Percentiles rank a stretch among this genome's conserved stretches.
phyloP scores from a whole-genome alignment of 306 rosid species.

The Quercus gilva region DNA sequence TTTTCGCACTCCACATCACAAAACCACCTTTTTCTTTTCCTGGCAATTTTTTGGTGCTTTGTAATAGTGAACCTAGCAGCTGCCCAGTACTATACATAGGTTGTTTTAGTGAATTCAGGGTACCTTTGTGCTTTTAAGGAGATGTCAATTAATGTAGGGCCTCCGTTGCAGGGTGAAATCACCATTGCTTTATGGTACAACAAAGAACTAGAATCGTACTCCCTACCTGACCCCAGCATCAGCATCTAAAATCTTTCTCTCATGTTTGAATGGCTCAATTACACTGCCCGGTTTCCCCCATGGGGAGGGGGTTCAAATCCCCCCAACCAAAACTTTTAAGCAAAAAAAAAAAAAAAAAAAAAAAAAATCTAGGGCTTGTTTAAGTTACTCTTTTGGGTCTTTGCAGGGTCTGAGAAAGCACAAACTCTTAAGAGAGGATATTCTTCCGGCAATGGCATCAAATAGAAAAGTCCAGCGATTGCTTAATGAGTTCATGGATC shows the following conservation, averaged over 20 bases:
- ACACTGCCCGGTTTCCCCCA: too few relatives aligned
- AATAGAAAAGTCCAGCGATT: constrained; percentile 94
- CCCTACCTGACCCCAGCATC: neutral
- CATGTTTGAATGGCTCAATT: neutral
- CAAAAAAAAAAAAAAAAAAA: too few relatives aligned
- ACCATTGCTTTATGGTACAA: neutral
- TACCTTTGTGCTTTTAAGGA: neutral
- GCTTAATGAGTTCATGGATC: constrained; percentile 94
- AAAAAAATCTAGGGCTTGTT: neutral
- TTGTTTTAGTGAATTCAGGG: neutral
- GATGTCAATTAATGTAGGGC: neutral
- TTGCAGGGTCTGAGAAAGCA: constrained; percentile 92
- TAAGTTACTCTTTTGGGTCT: constrained; percentile 6
- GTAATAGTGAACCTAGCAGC: neutral
- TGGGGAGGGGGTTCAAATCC: too few relatives aligned
- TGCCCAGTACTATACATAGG: neutral
- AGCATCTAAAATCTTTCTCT: neutral
- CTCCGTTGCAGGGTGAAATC: neutral
- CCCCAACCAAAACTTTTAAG: too few relatives aligned
- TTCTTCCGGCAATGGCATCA: constrained; percentile 97
- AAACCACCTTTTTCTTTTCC: neutral
- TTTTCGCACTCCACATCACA: neutral
- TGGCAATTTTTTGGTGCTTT: neutral
- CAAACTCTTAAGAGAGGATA: constrained; percentile 84
- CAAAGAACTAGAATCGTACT: neutral